Base-by-base conservation (phyloP, 192 early-diverging fungal species). In the Dissophora globulifera region DNA sequence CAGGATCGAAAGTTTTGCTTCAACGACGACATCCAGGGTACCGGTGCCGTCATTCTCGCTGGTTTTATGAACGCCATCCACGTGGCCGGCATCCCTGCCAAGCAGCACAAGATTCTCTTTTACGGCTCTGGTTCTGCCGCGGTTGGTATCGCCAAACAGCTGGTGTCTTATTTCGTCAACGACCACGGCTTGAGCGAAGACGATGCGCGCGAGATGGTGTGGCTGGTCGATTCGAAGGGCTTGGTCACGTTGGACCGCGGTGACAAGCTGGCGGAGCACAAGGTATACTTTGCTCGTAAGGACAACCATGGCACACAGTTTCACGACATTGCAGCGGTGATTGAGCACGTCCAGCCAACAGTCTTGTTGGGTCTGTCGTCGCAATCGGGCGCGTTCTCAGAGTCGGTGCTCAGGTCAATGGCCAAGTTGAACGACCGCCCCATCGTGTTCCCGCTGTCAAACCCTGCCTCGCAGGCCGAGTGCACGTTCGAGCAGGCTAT, bases 11-110 rank as follows among this genome's bases (percentile, higher is more conserved):
- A 88, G 35, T 86, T 93, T 52, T 93, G 89, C 79, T 99, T 99
- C 80, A 99, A 99, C 80, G 97, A 99, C 62, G 94, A 96, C 65
- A 95, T 96, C 58, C 93, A 95, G 69, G 93, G 94, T 33, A 96
- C 94, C 23, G 97, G 97, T 50, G 95, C 93, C 57, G 95, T 98
- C 19, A 92, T 98, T 67, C 86, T 97, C 17, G 90, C 92, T 45
- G 97, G 94, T 33, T 92, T 97, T 60, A 96, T 96, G 78, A 94
- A 93, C 57, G 94, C 94, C 16, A 83, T 96, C 43, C 65, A 85
- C 50, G 84, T 84, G 20, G 83, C 83, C n/a, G 80, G 88, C 9
- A 84, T 96, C 41, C 84, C 82, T 2, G 84, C 94, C 30, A 56
- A 76, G 22, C 80, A 94, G 40, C 95, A 97, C 76, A 89, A 92